A percentile compares a stretch with the other conserved stretches of the same genome.
Evolutionary conservation across 768 basidiomycete genomes (phyloP).

Genomic region (Agrocybe chaxingu): DNA sequence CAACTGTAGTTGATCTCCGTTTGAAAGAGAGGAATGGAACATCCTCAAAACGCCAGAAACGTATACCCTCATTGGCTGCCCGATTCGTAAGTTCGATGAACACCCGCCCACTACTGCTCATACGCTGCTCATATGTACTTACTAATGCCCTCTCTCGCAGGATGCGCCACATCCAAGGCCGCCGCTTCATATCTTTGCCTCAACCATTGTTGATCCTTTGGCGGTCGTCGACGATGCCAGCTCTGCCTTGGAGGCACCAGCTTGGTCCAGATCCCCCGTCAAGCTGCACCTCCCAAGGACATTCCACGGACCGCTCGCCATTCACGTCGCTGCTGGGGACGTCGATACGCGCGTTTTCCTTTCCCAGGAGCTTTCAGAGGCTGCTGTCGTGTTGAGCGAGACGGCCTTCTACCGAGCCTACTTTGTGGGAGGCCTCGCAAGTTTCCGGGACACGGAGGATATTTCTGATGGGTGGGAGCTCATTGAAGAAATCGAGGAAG

Average conservation of each 20-base stretch:
- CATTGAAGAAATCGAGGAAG: background rate
- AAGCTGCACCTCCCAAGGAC: constrained; percentile 37
- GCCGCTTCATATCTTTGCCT: constrained; percentile 31
- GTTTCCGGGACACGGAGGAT: background rate
- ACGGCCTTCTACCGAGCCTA: constrained; percentile 27
- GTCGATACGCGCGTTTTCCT: constrained; percentile 33
- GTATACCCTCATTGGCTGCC: constrained; percentile 29
- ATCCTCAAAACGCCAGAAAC: constrained; percentile 9
- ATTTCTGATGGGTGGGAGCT: background rate
- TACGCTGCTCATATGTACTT: background rate
- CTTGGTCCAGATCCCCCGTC: constrained; percentile 12
- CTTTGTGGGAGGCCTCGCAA: constrained; percentile 30
- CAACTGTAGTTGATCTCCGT: constrained; percentile 29
- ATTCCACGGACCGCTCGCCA: constrained; percentile 37
- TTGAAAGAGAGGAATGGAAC: constrained; percentile 20
- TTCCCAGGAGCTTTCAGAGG: constrained; percentile 22
- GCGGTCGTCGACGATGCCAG: background rate
- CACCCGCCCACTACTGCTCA: no score
- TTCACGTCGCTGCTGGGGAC: constrained; percentile 33
- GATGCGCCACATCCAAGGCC: constrained; percentile 34
- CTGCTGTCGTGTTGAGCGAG: constrained; percentile 32
- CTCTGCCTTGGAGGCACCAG: background rate
- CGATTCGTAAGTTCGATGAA: constrained; percentile 29
- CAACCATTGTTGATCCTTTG: constrained; percentile 24
- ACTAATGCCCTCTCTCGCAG: constrained; percentile 14